Evolutionary conservation across 1,139 yeast genomes (phyloP), one percentile per base, ranked within the genome.

Genomic region (Yamadazyma buinensis): DNA sequence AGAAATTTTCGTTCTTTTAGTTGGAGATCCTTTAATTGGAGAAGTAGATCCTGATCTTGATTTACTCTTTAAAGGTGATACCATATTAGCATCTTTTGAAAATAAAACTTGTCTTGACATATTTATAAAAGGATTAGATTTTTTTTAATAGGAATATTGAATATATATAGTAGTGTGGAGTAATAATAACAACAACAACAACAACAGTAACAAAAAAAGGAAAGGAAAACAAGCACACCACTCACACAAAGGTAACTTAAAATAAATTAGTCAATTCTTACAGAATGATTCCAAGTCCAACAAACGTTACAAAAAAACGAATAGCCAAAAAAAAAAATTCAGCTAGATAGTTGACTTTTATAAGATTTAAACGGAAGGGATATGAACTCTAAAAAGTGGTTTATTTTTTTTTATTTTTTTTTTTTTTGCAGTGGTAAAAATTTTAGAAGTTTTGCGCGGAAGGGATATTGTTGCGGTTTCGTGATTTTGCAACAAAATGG

Each of bases 1-100:
- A 2, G 68, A 61, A 33, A 63, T 51, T 15, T 52, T 57, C 15
- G 61, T 43, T 43, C 67, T 57, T 35, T 51, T 56, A 24, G 56
- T 48, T 15, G 64, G 63, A 3, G 64, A 56, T 23, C 30, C 26
- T 32, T 40, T 46, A 8, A 41, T 35, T 13, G 49, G 49, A 7
- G 47, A 41, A n/a, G 28, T n/a, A 23, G 33, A 30, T 20, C 42
- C 38, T 12, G 47, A 40, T 32, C 40, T 43, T 11, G 40, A 34
- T 10, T 21, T 33, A 13, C 24, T 23, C 20, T 40, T 44, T 3
- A 51, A 32, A 8, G 62, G 57, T 22, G 57, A 43, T 17, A 5
- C 19, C 13, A 39, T 28, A 31, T 46, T 46, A 3, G 47, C 37
- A 22, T 40, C 42, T 29, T 37, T 46, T 2, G 43, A 28, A 9